Evolutionary conservation across 148 eudicot species (phyloP).

Genomic region (Vaccinium macrocarpon): DNA sequence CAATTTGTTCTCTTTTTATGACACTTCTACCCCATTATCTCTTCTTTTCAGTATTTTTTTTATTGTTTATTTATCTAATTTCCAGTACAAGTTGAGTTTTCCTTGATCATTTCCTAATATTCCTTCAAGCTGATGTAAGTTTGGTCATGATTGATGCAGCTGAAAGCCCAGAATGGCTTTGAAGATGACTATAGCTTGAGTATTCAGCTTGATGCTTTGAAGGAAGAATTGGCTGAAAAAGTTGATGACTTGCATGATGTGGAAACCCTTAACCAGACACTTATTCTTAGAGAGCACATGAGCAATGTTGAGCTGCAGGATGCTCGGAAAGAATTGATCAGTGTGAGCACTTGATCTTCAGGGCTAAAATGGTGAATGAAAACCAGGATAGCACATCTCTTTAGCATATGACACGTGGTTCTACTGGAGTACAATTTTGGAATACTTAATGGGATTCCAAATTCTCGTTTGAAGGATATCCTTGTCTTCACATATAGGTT

Average conservation of each 20-base stretch:
- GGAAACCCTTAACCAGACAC: constrained; percentile 38
- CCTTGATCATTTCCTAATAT: not conserved
- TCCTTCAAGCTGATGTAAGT: constrained; percentile 5
- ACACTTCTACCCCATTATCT: not conserved
- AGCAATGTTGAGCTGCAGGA: constrained; percentile 38
- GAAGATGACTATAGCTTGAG: constrained; percentile 24
- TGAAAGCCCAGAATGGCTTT: constrained; percentile 19
- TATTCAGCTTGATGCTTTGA: constrained; percentile 25
- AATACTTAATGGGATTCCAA: not conserved
- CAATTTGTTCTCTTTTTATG: not conserved
- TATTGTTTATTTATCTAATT: not conserved
- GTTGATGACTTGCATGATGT: constrained; percentile 34
- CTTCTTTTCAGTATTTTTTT: not conserved
- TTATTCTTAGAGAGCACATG: constrained; percentile 32
- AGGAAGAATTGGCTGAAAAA: constrained; percentile 32
- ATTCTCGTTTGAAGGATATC: not conserved
- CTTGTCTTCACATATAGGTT: constrained; percentile 16
- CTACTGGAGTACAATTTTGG: not conserved
- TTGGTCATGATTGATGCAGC: constrained; percentile 18
- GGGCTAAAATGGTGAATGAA: not conserved
- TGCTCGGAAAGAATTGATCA: constrained; percentile 35
- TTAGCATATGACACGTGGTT: not conserved
- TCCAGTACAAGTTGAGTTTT: not conserved
- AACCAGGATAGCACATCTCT: not conserved
- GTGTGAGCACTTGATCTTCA: constrained; percentile 20